Conservation (phyloP, 129 eudicot species). For the Scalesia atractyloides region DNA sequence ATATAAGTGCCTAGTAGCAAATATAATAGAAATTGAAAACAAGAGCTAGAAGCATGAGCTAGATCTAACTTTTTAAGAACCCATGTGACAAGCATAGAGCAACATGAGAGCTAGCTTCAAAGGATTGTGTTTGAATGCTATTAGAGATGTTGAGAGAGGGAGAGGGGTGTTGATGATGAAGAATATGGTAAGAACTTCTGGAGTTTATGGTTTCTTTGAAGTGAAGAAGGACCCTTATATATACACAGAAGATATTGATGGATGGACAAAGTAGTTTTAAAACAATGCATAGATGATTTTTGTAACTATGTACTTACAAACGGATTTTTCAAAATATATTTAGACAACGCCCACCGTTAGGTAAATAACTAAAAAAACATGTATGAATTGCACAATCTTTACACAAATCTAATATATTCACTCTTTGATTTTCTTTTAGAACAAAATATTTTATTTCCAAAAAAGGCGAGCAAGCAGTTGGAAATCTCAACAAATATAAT, state of each 20-base stretch:
- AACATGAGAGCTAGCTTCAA: background rate
- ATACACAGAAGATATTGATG: constrained; percentile 15
- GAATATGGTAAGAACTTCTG: background rate
- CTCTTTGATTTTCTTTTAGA: too few species aligned
- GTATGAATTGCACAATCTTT: background rate
- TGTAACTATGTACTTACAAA: background rate
- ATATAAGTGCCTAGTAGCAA: constrained; percentile 1
- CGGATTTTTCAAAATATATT: too few species aligned
- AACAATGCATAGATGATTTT: background rate
- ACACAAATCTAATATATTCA: too few species aligned
- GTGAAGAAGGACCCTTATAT: constrained; percentile 24
- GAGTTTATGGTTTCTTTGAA: constrained; percentile 19
- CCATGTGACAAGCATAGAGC: background rate
- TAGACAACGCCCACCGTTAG: background rate
- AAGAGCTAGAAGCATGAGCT: background rate
- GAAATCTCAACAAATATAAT: too few species aligned
- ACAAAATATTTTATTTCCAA: too few species aligned
- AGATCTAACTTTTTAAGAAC: background rate
- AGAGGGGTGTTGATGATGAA: background rate
- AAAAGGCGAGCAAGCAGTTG: too few species aligned
- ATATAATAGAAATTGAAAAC: background rate
- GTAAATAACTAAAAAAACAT: background rate
- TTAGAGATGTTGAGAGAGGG: background rate
- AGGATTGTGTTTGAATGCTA: background rate
- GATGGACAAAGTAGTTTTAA: constrained; percentile 3